Conservation (phyloP, 78 protist species). For the Dictyostelium brefeldianum region DNA sequence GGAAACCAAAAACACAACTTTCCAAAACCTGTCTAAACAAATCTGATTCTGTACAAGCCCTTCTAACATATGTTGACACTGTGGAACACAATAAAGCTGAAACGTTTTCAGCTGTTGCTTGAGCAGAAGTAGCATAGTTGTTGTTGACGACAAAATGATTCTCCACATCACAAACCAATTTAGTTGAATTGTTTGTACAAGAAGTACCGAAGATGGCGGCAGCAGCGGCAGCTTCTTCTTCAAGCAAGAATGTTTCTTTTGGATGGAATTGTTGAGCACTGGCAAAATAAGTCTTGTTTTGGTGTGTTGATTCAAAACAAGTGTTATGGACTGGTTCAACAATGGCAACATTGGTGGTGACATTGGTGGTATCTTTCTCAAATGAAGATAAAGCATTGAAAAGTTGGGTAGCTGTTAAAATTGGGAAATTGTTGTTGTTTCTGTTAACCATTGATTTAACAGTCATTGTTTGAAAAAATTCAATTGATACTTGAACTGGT, state of each 20-base stretch:
- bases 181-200: neutral
- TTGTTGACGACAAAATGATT: neutral
- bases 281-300: conserved; percentile 8
- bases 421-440: neutral
- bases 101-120: too few relatives aligned
- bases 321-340: neutral
- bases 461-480: neutral
- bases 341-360: neutral
- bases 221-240: neutral
- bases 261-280: neutral
- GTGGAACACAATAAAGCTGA: neutral
- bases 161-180: neutral
- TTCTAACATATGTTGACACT: neutral
- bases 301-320: conserved; percentile 16
- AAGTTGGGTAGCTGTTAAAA: neutral
- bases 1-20: conserved; percentile 45
- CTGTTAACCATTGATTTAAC: neutral
- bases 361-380: neutral
- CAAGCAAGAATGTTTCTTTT: neutral
- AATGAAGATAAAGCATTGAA: neutral
- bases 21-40: neutral
- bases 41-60: neutral
- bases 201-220: too few relatives aligned
- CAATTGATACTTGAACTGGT: conserved; percentile 40
- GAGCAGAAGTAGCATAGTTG: too few relatives aligned